Conservation (phyloP, 1,139 yeast species). For the Scheffersomyces parashehatae region DNA sequence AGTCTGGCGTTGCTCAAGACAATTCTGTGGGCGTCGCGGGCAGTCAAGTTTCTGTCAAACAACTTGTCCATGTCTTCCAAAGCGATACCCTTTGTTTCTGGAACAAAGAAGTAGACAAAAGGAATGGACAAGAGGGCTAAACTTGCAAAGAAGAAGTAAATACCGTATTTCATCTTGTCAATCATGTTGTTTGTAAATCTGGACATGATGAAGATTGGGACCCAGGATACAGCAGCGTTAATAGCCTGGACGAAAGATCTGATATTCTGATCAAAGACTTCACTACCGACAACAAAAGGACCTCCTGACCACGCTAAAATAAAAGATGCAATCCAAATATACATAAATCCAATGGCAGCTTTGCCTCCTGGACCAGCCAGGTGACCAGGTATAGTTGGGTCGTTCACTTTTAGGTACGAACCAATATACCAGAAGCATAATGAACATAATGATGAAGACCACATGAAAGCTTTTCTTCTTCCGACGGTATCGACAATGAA, state of each 20-base stretch:
- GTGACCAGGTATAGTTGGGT: slow-evolving; percentile 37
- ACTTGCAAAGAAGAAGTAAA: slow-evolving; percentile 42
- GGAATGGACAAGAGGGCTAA: slow-evolving; percentile 35
- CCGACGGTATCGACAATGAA: slow-evolving; percentile 42
- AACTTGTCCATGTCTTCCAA: slow-evolving; percentile 48
- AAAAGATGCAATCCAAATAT: slow-evolving; percentile 45
- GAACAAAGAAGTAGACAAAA: slow-evolving; percentile 37
- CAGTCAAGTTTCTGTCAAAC: slow-evolving; percentile 21
- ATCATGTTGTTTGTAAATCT: slow-evolving; percentile 44
- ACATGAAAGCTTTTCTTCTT: slow-evolving; percentile 40
- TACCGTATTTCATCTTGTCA: slow-evolving; percentile 38
- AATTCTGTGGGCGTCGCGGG: slow-evolving; percentile 13
- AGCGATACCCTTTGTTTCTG: slow-evolving; percentile 44
- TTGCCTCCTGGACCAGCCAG: slow-evolving; percentile 45
- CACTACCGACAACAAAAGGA: slow-evolving; percentile 46
- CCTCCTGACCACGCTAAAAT: slow-evolving; percentile 48
- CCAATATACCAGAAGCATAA: slow-evolving; percentile 48
- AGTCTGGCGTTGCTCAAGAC: slow-evolving; percentile 10
- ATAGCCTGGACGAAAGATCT: slow-evolving; percentile 46
- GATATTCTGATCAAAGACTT: slow-evolving; percentile 43
- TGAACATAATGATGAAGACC: slow-evolving; percentile 36
- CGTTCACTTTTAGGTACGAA: slow-evolving; percentile 37
- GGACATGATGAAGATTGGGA: slow-evolving; percentile 44
- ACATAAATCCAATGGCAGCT: slow-evolving; percentile 47
- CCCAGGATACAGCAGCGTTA: slow-evolving; percentile 46